These are phyloP conservation scores for Claviceps quebecensis DNA, from an alignment of 2,329 filamentous ascomycete species.

Conservation along the genomic window DNA sequence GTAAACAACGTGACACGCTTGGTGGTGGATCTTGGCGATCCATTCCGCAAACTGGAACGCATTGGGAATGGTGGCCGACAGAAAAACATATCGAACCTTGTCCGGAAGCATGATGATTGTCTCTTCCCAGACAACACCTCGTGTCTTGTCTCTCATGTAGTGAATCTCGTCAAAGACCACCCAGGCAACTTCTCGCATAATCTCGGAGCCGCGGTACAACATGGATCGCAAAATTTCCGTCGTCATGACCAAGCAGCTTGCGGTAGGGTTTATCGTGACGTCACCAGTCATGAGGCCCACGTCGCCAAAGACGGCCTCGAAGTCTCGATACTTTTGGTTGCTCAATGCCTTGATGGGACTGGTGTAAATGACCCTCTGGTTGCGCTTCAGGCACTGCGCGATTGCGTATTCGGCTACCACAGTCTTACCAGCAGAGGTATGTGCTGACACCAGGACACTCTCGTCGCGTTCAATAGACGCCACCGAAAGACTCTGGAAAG, in stretches of 20 bases:
- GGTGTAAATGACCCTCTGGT: constrained; percentile 97
- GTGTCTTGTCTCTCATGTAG: constrained; percentile 86
- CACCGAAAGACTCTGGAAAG: constrained; percentile 91
- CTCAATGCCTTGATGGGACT: constrained; percentile 98
- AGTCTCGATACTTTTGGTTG: constrained; percentile 98
- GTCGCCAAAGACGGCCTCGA: constrained; percentile 88
- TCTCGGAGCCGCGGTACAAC: constrained; percentile 95
- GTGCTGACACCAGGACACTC: constrained; percentile 90
- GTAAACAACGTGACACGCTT: constrained; percentile 97
- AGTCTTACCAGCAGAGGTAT: constrained; percentile 95
- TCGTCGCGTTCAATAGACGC: constrained; percentile 91
- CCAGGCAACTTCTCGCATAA: constrained; percentile 98
- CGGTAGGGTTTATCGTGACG: constrained; percentile 97
- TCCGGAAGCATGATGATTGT: constrained; percentile 96
- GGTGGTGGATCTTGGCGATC: constrained; percentile 95
- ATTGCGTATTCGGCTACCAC: constrained; percentile 98
- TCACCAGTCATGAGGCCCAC: constrained; percentile 98
- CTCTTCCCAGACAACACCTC: constrained; percentile 98
- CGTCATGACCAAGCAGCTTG: constrained; percentile 96
- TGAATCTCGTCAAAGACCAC: constrained; percentile 98
- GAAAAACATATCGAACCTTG: constrained; percentile 96
- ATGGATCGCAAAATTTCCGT: constrained; percentile 98
- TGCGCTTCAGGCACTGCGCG: constrained; percentile 90
- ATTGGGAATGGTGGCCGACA: constrained; percentile 96
- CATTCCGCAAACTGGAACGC: constrained; percentile 99